Percentiles rank a stretch among this genome's conserved stretches.
phyloP scores from a whole-genome alignment of 2,329 filamentous ascomycete genomes.

The Colletotrichum sp. region DNA sequence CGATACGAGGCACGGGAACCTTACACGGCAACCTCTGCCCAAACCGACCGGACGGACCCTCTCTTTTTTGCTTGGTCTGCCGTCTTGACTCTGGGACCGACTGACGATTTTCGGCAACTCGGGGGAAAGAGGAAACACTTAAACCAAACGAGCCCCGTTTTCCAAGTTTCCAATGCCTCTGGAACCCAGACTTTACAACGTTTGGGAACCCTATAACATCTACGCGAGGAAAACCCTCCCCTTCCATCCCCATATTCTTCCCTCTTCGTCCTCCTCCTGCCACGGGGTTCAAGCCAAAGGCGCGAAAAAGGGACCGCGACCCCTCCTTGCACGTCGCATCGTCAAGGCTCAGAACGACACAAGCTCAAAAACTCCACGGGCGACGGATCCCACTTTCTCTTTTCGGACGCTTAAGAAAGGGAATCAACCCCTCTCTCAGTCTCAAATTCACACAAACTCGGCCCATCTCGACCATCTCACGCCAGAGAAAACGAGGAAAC shows the following conservation, averaged over 20 bases:
- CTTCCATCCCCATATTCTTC: neutral
- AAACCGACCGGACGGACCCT: neutral
- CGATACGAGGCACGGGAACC: conserved; percentile 14
- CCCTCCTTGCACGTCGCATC: neutral
- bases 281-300: neutral
- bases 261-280: neutral
- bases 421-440: neutral
- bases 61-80: neutral
- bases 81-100: neutral
- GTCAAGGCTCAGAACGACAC: neutral
- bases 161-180: neutral
- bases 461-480: neutral
- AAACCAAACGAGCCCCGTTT: neutral
- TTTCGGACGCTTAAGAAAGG: neutral
- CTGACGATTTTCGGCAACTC: neutral
- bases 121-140: neutral
- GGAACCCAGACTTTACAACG: neutral
- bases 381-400: neutral
- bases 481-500: neutral
- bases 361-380: neutral
- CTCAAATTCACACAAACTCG: neutral
- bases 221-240: neutral
- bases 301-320: neutral
- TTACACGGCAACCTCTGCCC: neutral
- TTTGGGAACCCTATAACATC: neutral